phyloP scores from a whole-genome alignment of 2,329 filamentous ascomycete genomes.

The Trichoderma oligosporum region DNA sequence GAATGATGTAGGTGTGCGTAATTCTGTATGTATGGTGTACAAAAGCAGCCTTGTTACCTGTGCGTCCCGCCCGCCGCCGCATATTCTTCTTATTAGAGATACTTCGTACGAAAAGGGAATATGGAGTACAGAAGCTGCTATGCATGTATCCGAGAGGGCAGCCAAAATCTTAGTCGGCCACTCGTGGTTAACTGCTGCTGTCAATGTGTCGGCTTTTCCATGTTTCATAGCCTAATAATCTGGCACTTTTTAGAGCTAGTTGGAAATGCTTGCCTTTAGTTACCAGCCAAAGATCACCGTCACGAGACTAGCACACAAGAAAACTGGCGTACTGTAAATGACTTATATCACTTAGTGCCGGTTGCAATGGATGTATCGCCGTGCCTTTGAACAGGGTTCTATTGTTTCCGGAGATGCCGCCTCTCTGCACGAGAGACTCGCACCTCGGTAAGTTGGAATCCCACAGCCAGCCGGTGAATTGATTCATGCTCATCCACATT shows the following conservation, averaged over 20 bases:
- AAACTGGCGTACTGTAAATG: too few species aligned
- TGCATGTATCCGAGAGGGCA: background rate
- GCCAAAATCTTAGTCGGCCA: background rate
- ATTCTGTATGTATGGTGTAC: background rate
- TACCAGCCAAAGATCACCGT: too few species aligned
- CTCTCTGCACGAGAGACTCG: background rate
- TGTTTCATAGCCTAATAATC: background rate
- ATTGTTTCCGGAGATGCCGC: background rate
- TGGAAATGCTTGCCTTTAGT: too few species aligned
- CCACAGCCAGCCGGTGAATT: background rate
- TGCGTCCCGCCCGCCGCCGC: background rate
- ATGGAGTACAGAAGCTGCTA: background rate
- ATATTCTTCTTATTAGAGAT: background rate
- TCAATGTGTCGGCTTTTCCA: too few species aligned
- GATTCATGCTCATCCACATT: slow-evolving; percentile 5
- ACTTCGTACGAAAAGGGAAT: too few species aligned
- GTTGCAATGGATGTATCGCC: too few species aligned
- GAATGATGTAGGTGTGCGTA: slow-evolving; percentile 2
- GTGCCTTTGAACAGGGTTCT: too few species aligned
- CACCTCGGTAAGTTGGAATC: too few species aligned
- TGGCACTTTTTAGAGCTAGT: too few species aligned
- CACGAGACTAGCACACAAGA: too few species aligned
- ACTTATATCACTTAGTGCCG: too few species aligned
- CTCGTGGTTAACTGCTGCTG: background rate
- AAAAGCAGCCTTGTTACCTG: background rate